A percentile compares a stretch with the other conserved stretches of the same genome.
phyloP scores from a whole-genome alignment of 495 filamentous ascomycete species.

The Aspergillus leporis region DNA sequence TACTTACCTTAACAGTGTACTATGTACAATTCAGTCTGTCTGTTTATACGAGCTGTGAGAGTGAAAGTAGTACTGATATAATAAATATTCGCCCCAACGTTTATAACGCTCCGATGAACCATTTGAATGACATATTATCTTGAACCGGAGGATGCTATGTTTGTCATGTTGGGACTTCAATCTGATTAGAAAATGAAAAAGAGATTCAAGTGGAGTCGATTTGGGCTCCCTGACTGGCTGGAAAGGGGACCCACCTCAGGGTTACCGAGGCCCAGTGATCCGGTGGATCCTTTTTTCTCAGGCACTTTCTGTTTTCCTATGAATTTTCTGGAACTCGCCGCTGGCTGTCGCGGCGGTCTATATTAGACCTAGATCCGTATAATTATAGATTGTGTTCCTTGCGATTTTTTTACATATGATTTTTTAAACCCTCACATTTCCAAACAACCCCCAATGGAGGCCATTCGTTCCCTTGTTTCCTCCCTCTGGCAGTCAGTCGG shows the following conservation, averaged over 20 bases:
- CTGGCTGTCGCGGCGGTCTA: background rate
- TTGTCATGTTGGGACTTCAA: background rate
- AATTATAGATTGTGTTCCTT: background rate
- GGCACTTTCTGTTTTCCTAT: background rate
- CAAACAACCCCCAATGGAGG: constrained; percentile 14
- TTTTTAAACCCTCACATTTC: background rate
- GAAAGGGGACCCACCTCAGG: background rate
- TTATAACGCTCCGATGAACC: too few species aligned
- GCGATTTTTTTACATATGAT: background rate
- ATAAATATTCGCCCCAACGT: too few species aligned
- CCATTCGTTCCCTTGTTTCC: constrained; percentile 9
- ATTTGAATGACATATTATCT: too few species aligned
- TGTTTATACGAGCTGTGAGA: too few species aligned
- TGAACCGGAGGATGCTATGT: too few species aligned
- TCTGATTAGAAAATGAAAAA: background rate
- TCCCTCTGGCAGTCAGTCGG: constrained; percentile 18
- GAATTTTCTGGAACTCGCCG: background rate
- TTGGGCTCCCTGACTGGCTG: background rate
- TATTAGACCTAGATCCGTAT: background rate
- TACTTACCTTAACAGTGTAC: too few species aligned
- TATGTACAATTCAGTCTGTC: too few species aligned
- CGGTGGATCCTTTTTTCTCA: background rate
- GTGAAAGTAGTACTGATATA: too few species aligned
- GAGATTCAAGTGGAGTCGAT: background rate
- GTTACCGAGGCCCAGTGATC: background rate